These are phyloP conservation scores for Metschnikowia koreensis DNA, from an alignment of 805 yeast genomes.

Conservation along the genomic window DNA sequence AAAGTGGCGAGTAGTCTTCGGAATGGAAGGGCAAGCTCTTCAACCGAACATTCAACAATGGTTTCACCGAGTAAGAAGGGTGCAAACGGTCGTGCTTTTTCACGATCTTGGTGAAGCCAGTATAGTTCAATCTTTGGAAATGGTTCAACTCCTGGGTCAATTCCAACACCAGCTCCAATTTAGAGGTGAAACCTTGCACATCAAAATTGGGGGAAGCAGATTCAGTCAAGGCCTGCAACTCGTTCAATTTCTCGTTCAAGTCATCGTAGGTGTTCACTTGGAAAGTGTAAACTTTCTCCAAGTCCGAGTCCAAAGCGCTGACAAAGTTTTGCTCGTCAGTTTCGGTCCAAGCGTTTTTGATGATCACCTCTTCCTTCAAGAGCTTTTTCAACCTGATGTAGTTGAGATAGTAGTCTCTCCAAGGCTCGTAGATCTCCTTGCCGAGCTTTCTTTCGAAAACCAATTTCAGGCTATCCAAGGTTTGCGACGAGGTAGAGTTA, in stretches of 20 bases:
- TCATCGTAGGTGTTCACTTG: conserved; percentile 66
- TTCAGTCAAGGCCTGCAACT: conserved; percentile 58
- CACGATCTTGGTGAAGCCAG: conserved; percentile 92
- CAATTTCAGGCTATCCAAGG: conserved; percentile 46
- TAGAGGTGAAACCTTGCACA: conserved; percentile 57
- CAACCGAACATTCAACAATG: conserved; percentile 83
- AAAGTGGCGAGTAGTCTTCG: conserved; percentile 90
- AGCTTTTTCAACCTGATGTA: conserved; percentile 65
- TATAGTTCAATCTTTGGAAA: conserved; percentile 87
- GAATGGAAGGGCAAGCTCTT: conserved; percentile 87
- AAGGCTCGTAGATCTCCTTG: conserved; percentile 80
- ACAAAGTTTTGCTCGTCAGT: conserved; percentile 72
- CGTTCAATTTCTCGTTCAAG: conserved; percentile 61
- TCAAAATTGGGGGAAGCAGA: conserved; percentile 44
- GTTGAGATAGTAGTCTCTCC: conserved; percentile 73
- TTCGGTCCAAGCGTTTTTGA: conserved; percentile 57
- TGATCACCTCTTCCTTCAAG: conserved; percentile 63
- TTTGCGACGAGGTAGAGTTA: neutral
- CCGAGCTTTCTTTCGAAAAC: conserved; percentile 81
- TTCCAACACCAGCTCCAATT: conserved; percentile 70
- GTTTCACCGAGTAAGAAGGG: conserved; percentile 83
- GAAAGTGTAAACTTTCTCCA: conserved; percentile 75
- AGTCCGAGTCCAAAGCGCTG: conserved; percentile 59
- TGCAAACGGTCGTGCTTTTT: conserved; percentile 95
- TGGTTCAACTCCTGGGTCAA: conserved; percentile 84